Conservation (phyloP, 2,329 filamentous ascomycete species). For the Fusarium burgessii region DNA sequence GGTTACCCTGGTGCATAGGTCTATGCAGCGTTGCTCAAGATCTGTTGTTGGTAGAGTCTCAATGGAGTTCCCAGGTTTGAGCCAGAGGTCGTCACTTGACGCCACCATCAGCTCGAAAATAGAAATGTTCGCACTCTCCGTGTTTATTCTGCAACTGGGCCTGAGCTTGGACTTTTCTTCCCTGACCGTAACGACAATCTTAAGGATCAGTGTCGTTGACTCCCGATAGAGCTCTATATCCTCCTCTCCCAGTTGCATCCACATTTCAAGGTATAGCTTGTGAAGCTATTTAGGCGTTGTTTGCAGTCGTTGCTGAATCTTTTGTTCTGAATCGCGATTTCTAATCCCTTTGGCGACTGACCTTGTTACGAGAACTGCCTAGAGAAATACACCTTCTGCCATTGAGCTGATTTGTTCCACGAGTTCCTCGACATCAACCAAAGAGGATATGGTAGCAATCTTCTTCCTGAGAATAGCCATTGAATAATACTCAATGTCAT, state of each 20-base stretch:
- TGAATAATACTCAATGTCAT: rapidly evolving
- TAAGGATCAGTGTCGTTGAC: background rate
- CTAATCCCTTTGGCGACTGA: rapidly evolving
- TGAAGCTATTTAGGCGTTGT: rapidly evolving
- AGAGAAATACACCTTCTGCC: rapidly evolving
- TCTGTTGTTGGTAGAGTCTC: rapidly evolving
- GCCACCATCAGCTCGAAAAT: background rate
- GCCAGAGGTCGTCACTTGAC: background rate
- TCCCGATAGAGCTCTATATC: rapidly evolving
- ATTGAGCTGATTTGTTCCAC: rapidly evolving
- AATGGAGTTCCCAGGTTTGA: rapidly evolving
- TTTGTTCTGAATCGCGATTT: rapidly evolving
- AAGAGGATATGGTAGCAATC: rapidly evolving
- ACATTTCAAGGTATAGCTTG: background rate
- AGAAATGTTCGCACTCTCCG: background rate
- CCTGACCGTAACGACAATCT: rapidly evolving
- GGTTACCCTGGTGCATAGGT: rapidly evolving
- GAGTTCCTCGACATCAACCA: rapidly evolving
- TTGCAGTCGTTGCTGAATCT: rapidly evolving
- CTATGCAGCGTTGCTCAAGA: rapidly evolving
- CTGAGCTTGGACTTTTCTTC: background rate
- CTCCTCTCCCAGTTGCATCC: rapidly evolving
- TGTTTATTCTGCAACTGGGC: no score
- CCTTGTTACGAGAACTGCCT: background rate
- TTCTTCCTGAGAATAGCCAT: rapidly evolving